Conservation (phyloP, 768 basidiomycete species). For the Lyophyllum semitale region DNA sequence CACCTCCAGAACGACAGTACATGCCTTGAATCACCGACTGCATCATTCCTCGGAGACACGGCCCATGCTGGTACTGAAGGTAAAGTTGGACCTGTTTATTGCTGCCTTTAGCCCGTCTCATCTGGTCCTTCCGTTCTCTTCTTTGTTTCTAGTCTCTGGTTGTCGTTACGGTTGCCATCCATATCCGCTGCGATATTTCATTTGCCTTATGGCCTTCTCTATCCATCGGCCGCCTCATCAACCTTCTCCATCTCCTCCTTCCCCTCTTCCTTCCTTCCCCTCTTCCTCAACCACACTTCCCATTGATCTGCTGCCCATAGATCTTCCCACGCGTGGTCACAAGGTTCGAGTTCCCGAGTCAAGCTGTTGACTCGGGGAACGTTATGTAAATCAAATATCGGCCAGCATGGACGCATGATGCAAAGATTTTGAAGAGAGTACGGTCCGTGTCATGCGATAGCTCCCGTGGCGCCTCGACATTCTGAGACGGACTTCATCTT, state of each 20-base stretch:
- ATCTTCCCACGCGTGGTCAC: conserved; percentile 26
- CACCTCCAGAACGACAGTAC: too few relatives aligned
- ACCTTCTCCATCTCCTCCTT: not conserved
- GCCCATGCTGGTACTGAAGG: too few relatives aligned
- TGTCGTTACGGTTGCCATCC: not conserved
- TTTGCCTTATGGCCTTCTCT: not conserved
- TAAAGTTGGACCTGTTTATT: not conserved
- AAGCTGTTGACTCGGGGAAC: conserved; percentile 41
- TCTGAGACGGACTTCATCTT: too few relatives aligned
- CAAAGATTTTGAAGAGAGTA: too few relatives aligned
- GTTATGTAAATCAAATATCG: conserved; percentile 1
- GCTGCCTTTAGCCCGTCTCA: not conserved
- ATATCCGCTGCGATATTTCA: not conserved
- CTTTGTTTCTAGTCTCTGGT: not conserved
- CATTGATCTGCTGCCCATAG: conserved; percentile 8
- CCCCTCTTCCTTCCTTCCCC: too few relatives aligned
- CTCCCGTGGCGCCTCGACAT: too few relatives aligned
- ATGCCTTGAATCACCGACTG: too few relatives aligned
- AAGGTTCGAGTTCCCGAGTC: conserved; percentile 45
- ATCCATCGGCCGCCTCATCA: not conserved
- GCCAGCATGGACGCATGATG: not conserved
- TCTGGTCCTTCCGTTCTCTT: too few relatives aligned
- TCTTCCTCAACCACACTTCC: conserved; percentile 1
- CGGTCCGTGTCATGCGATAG: not conserved
- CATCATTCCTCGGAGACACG: too few relatives aligned